Evolutionary conservation across 129 eudicot species (phyloP), one percentile per base, ranked within the genome.

Genomic region (Tanacetum coccineum): DNA sequence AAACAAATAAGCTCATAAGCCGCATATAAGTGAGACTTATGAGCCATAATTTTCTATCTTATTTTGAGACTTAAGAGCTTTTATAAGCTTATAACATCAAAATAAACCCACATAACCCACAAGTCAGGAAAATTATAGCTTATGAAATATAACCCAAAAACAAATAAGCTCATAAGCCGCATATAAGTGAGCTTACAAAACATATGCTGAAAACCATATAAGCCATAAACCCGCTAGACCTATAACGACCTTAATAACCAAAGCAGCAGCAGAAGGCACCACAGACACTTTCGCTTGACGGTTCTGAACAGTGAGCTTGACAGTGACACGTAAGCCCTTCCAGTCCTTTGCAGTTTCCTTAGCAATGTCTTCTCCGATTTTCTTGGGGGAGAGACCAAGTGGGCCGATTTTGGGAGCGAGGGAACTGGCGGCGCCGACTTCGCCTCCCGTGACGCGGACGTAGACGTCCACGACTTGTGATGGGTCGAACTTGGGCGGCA

Each of bases 201-300:
- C 39, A 32, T 32, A 5, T 4, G 39, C 39, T 4, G 0, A 6
- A 36, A 36, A 36, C 9, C 40, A 36, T 6, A 36, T 6, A 36
- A 6, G 40, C 40, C 40, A 1, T 36, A 36, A 36, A 36, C 39
- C 39, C 39, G 25, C 2, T 22, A 22, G 2, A 22, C 0, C 94
- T 70, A 55, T 83, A 89, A 20, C 87, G 84, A 93, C 93, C 46
- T 85, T 89, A 79, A 89, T 89, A 19, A 89, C 96, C 19, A 85
- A 47, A 3, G 93, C 90, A 17, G 96, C 93, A 20, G 96, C 96
- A 22, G 96, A 88, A 0, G 96, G 96, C 13, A 89, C 96, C 42
- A 89, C 96, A 56, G 93, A 70, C 21, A 89, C 96, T 64, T 89
- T 85, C 9, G 96, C 96, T 50, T 88, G 96, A 46, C 96, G 89